phyloP scores from a whole-genome alignment of 805 yeast genomes.

The Saccharomycopsis javanensis region DNA sequence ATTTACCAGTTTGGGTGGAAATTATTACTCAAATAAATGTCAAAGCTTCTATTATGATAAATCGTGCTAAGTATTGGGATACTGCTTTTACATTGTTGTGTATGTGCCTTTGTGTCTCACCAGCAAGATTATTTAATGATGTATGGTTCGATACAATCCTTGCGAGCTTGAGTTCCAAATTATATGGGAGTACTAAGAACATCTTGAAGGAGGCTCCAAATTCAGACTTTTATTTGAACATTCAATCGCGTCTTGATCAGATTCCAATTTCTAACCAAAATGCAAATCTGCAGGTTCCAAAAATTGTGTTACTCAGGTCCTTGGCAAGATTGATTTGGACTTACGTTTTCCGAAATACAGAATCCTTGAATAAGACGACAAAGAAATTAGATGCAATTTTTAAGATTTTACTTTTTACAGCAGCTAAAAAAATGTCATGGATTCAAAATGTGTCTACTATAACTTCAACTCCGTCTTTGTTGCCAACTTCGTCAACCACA shows the following conservation, averaged over 20 bases:
- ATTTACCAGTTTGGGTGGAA: slow-evolving; percentile 90
- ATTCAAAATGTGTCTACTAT: slow-evolving; percentile 31
- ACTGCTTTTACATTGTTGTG: slow-evolving; percentile 58
- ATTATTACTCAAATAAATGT: slow-evolving; percentile 58
- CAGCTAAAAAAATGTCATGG: slow-evolving; percentile 60
- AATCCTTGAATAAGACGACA: slow-evolving; percentile 79
- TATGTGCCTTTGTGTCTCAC: slow-evolving; percentile 70
- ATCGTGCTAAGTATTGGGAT: slow-evolving; percentile 49
- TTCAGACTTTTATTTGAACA: slow-evolving; percentile 7
- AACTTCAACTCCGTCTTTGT: not conserved
- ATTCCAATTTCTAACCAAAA: slow-evolving; percentile 2
- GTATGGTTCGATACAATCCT: slow-evolving; percentile 70
- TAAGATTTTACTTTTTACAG: slow-evolving; percentile 37
- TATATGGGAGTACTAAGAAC: slow-evolving; percentile 8
- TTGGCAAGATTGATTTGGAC: slow-evolving; percentile 81
- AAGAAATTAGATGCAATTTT: slow-evolving; percentile 63
- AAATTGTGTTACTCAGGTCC: slow-evolving; percentile 52
- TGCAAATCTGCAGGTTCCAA: slow-evolving; percentile 24
- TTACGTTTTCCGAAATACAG: slow-evolving; percentile 75
- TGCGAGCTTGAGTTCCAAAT: slow-evolving; percentile 8
- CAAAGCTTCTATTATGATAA: slow-evolving; percentile 28
- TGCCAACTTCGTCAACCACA: not conserved
- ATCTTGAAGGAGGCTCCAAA: slow-evolving; percentile 6
- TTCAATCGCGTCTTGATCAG: slow-evolving; percentile 5
- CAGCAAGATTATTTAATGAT: slow-evolving; percentile 59